Evolutionary conservation across 441 rosid species (phyloP), one percentile per base, ranked within the genome.

Genomic region (Populus hybrid): DNA sequence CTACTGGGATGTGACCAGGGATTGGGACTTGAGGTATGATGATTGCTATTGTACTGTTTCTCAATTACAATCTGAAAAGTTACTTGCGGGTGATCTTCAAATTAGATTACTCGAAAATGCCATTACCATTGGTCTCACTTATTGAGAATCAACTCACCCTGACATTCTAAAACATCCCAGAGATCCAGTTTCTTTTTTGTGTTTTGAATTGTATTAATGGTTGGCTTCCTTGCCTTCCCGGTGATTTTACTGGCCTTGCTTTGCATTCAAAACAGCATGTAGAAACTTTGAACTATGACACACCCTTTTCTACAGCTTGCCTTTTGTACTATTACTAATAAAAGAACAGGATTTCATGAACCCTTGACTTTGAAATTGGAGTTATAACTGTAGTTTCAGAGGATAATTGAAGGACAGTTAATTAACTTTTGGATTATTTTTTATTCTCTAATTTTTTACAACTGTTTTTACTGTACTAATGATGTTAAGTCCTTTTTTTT

Each of bases 1-100:
- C 88, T 94, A 91, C 83, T 96, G 99, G 99, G 99, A 96, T 67
- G 82, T 96, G 40, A 87, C 91, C 69, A 86, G 98, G 40, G 99
- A 96, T 82, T 96, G 98, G 99, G 98, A 96, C 86, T 81, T 94
- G 85, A 91, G 99, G 98, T 94, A 86, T 53, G 85, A 69, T n/a
- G 33, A 18, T 50, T 71, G 61, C 72, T 72, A 45, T 68, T 77
- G 24, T 77, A 16, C 20, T 31, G 38, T 69, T 80, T 76, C 73
- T 18, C 40, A 65, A n/a, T 35, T 53, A 20, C 67, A 8, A 26
- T 64, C 21, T 73, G 65, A 61, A 24, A 68, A 71, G 38, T 29
- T 29, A 14, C 21, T 31, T 50, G 65, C 26, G 12, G 33, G 23
- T 16, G 3, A 8, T 74, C 36, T 40, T 7, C 8, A 50, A 11